These are phyloP conservation scores for Monosporascus sp. DNA, from an alignment of 2,329 filamentous ascomycete species.

Conservation along the genomic window DNA sequence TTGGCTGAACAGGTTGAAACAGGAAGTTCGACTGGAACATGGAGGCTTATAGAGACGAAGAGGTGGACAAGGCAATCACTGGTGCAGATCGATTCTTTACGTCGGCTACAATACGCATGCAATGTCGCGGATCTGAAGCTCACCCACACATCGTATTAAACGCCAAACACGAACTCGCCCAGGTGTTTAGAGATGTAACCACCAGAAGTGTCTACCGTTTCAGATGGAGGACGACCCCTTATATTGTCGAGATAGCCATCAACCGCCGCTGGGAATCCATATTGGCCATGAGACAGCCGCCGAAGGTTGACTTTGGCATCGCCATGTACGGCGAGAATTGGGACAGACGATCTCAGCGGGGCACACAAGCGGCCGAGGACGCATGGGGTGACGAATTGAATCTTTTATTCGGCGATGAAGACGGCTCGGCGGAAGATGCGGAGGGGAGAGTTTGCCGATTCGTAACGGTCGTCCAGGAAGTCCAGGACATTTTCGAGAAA, in stretches of 20 bases:
- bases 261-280: constrained; percentile 27
- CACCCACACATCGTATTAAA: constrained; percentile 25
- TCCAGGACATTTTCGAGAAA: constrained; percentile 1
- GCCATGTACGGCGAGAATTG: constrained; percentile 26
- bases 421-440: background rate
- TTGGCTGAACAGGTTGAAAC: background rate
- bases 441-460: constrained; percentile 1
- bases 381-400: constrained; percentile 23
- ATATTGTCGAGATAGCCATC: constrained; percentile 30
- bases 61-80: constrained; percentile 14
- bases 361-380: constrained; percentile 12
- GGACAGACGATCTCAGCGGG: constrained; percentile 16
- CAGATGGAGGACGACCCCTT: constrained; percentile 24
- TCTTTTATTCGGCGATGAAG: constrained; percentile 12
- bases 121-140: constrained; percentile 8
- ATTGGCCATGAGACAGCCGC: constrained; percentile 10
- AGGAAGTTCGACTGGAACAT: constrained; percentile 35
- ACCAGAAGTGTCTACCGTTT: constrained; percentile 31
- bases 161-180: constrained; percentile 2
- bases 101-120: constrained; percentile 16
- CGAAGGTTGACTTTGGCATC: constrained; percentile 21
- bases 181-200: constrained; percentile 22
- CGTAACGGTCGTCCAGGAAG: constrained; percentile 4
- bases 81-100: constrained; percentile 18
- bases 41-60: constrained; percentile 22